Percentiles rank a stretch among this genome's conserved stretches.
These are phyloP conservation scores for Verticillium alfalfae DNA, from an alignment of 2,329 filamentous ascomycete species.

Conservation along the genomic window DNA sequence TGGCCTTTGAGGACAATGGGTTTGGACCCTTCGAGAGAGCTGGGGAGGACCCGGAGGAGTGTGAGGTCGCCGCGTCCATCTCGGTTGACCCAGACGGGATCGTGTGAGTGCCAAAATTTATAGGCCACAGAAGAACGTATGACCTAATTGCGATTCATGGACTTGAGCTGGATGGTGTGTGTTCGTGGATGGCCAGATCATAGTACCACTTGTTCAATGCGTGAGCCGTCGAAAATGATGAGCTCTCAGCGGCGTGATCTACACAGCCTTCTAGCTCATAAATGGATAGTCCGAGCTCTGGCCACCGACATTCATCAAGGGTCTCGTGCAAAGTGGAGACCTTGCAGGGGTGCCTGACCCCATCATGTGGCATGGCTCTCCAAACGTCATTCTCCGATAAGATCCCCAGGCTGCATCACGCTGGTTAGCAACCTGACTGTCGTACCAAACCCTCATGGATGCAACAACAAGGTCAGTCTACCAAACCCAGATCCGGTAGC, in stretches of 20 bases:
- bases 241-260: too few species aligned
- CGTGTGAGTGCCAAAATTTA: background rate
- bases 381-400: background rate
- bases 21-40: slow-evolving; percentile 39
- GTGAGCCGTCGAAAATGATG: too few species aligned
- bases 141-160: background rate
- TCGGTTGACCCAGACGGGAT: background rate
- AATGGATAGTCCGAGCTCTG: too few species aligned
- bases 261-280: too few species aligned
- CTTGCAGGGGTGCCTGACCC: background rate
- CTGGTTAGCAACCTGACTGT: background rate
- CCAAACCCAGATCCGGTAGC: too few species aligned
- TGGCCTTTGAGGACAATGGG: slow-evolving; percentile 75
- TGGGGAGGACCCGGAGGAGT: slow-evolving; percentile 19
- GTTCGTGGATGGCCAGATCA: too few species aligned
- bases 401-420: background rate
- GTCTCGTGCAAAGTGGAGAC: background rate
- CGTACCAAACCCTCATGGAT: background rate
- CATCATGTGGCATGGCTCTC: background rate
- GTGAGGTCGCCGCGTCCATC: background rate
- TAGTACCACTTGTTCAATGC: too few species aligned
- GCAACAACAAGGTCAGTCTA: background rate
- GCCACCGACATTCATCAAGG: background rate
- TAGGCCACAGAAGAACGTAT: background rate
- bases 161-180: too few species aligned